Evolutionary conservation across 2,329 filamentous ascomycete species (phyloP).

Genomic region (Claviceps pusilla): DNA sequence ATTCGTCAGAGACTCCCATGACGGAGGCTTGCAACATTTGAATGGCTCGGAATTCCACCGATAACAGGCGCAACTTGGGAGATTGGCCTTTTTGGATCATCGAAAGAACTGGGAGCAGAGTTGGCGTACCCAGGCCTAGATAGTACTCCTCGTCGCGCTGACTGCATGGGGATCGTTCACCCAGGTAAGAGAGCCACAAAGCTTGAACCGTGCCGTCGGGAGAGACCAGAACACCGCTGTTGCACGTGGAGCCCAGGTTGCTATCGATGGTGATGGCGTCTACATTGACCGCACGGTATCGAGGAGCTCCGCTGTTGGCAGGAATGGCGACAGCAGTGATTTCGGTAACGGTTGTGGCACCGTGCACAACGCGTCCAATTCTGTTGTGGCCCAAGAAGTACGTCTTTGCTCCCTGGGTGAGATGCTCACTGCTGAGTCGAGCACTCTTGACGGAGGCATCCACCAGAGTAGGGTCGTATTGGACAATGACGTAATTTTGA

Average conservation of each 20-base stretch:
- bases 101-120: constrained; percentile 72
- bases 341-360: constrained; percentile 88
- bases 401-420: constrained; percentile 85
- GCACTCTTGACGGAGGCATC: constrained; percentile 86
- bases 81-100: constrained; percentile 67
- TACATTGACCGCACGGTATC: constrained; percentile 88
- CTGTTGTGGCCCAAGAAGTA: constrained; percentile 98
- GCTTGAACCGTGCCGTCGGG: constrained; percentile 89
- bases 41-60: constrained; percentile 86
- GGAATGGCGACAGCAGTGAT: constrained; percentile 95
- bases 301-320: constrained; percentile 76
- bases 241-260: constrained; percentile 76
- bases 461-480: constrained; percentile 89
- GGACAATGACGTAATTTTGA: constrained; percentile 90
- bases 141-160: constrained; percentile 94
- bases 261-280: constrained; percentile 97
- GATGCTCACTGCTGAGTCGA: constrained; percentile 61
- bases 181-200: constrained; percentile 91
- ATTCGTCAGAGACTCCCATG: constrained; percentile 92
- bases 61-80: constrained; percentile 76
- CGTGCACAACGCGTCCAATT: constrained; percentile 83
- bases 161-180: constrained; percentile 64
- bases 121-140: constrained; percentile 77
- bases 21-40: constrained; percentile 94
- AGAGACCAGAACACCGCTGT: constrained; percentile 79